Base-by-base conservation (phyloP, 495 filamentous ascomycete species). In the Bryoglossum gracile region DNA sequence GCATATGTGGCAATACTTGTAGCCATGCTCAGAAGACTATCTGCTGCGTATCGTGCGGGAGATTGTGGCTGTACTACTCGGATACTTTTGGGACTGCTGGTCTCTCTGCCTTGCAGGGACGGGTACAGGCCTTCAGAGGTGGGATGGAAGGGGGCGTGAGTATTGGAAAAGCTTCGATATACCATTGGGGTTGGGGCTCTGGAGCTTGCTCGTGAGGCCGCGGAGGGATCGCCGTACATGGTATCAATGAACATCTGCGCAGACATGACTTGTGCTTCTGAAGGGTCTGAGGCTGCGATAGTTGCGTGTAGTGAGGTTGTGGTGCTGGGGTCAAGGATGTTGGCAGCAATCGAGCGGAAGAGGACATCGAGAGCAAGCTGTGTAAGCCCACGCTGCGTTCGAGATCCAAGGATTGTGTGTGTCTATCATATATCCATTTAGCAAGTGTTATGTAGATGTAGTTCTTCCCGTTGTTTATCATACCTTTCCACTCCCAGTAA, bases 401-500 rank as follows among this genome's bases (percentile, higher is more conserved):
- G 83, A 14, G 86, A 90, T 43, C 92, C 92, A 9, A 98, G 77
- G 56, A 97, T 95, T n/a, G 92, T 98, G 62, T 98, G 89, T 54
- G 86, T 90, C 91, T 97, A 57, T n/a, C n/a, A n/a, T n/a, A n/a
- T n/a, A n/a, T n/a, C n/a, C n/a, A n/a, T n/a, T n/a, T n/a, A n/a
- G n/a, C n/a, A n/a, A n/a, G n/a, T n/a, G n/a, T n/a, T n/a, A n/a
- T n/a, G n/a, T n/a, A n/a, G n/a, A n/a, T n/a, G n/a, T n/a, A n/a
- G n/a, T n/a, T n/a, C n/a, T n/a, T n/a, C n/a, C n/a, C n/a, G n/a
- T n/a, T n/a, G n/a, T n/a, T 8, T 38, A 22, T 66, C 74, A 26
- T 55, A 94, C 91, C 81, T 98, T 98, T 59, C 92, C 92, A 52
- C 87, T 94, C 14, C 92, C 94, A 5, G 92, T 96, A 24, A 97